phyloP scores from a whole-genome alignment of 164 flowering plant species.

The Kingdonia uniflora region DNA sequence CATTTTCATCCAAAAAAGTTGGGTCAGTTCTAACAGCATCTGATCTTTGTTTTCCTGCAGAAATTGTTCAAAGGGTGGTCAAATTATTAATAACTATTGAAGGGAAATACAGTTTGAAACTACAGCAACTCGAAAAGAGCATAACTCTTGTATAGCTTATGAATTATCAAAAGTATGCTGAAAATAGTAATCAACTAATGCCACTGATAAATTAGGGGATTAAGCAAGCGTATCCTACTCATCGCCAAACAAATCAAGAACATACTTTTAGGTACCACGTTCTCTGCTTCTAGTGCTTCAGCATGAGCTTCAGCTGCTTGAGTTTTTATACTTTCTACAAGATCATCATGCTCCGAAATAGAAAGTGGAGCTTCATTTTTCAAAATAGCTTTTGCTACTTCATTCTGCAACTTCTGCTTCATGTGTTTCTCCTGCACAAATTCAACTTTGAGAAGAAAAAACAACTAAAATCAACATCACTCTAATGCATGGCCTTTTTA shows the following conservation, averaged over 20 bases:
- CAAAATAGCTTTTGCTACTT: constrained; percentile 41
- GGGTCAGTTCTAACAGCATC: constrained; percentile 68
- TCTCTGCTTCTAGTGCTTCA: constrained; percentile 39
- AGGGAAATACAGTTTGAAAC: too few species aligned
- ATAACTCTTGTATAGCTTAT: too few species aligned
- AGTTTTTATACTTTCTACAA: constrained; percentile 38
- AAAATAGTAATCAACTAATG: too few species aligned
- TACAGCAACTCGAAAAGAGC: too few species aligned
- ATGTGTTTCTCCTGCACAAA: constrained; percentile 39
- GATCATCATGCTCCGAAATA: constrained; percentile 45
- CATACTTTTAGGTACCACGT: constrained; percentile 40
- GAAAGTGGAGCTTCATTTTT: constrained; percentile 45
- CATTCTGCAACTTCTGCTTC: constrained; percentile 50
- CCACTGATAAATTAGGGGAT: too few species aligned
- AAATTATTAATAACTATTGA: too few species aligned
- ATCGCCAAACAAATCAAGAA: constrained; percentile 3
- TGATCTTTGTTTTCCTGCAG: constrained; percentile 27
- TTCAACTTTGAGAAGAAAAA: not conserved
- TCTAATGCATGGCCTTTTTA: too few species aligned
- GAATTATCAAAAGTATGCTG: too few species aligned
- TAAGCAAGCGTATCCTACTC: too few species aligned
- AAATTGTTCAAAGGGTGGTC: too few species aligned
- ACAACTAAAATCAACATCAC: not conserved
- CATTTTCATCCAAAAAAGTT: constrained; percentile 36
- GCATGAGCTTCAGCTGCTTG: constrained; percentile 46